Conservation (phyloP, 2,329 filamentous ascomycete species). For the Calycina marina region DNA sequence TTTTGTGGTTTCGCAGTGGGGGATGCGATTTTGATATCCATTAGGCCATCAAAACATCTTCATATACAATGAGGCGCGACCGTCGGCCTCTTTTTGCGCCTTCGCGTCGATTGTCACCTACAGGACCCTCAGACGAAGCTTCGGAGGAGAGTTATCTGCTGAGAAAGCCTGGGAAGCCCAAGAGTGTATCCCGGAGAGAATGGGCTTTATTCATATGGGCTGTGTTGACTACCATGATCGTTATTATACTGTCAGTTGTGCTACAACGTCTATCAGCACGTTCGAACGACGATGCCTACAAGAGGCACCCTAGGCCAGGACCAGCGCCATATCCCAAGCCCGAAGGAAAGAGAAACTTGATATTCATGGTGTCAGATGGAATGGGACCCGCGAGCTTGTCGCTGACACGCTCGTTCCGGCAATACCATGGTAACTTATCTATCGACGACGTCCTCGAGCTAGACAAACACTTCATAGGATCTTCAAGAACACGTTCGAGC, state of each 20-base stretch:
- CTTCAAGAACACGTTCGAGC: slow-evolving; percentile 71
- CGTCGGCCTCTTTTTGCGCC: too few relatives aligned
- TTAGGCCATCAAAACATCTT: too few relatives aligned
- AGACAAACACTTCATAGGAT: slow-evolving; percentile 81
- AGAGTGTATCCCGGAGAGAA: slow-evolving; percentile 54
- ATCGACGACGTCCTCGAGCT: slow-evolving; percentile 62
- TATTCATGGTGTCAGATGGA: slow-evolving; percentile 98
- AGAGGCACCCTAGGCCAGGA: too few relatives aligned
- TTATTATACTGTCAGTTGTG: slow-evolving; percentile 69
- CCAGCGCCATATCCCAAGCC: slow-evolving; percentile 18
- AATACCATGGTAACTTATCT: slow-evolving; percentile 58
- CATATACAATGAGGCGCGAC: too few relatives aligned
- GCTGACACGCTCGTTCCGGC: slow-evolving; percentile 74
- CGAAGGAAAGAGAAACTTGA: slow-evolving; percentile 70
- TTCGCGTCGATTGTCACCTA: too few relatives aligned
- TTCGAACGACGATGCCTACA: too few relatives aligned
- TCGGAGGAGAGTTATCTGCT: slow-evolving; percentile 27
- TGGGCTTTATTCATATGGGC: slow-evolving; percentile 71
- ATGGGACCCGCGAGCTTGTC: slow-evolving; percentile 92
- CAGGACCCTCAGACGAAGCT: too few relatives aligned
- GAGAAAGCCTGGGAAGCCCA: slow-evolving; percentile 19
- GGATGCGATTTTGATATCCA: too few relatives aligned
- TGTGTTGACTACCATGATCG: slow-evolving; percentile 59
- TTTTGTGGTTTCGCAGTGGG: too few relatives aligned
- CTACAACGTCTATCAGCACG: slow-evolving; percentile 46